Conservation (phyloP, 768 basidiomycete species). For the Termitomyces sp. region DNA sequence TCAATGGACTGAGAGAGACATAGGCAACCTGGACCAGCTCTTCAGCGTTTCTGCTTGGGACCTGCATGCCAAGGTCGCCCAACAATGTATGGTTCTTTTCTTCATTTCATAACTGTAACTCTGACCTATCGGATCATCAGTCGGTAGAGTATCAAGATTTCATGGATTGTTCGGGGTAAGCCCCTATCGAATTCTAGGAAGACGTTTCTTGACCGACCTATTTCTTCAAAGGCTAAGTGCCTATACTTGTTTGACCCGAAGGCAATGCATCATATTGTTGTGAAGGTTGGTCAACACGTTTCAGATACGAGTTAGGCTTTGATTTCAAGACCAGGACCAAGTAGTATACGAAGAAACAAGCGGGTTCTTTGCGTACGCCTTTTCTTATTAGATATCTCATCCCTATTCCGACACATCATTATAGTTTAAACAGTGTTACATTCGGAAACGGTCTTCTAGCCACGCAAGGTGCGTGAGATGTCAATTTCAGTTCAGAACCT, state of each 20-base stretch:
- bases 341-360: constrained; percentile 10
- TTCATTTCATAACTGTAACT: neutral
- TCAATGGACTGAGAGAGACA: neutral
- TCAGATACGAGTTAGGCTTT: neutral
- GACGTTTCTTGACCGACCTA: neutral
- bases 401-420: neutral
- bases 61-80: constrained; percentile 5
- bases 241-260: constrained; percentile 11
- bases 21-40: constrained; percentile 10
- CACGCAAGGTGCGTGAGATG: constrained; percentile 6
- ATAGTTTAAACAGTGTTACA: constrained; percentile 1
- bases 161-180: constrained; percentile 8
- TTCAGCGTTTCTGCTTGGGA: constrained; percentile 6
- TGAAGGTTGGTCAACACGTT: constrained; percentile 2
- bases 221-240: neutral
- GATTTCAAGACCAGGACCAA: constrained; percentile 7
- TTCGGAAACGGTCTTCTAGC: constrained; percentile 11
- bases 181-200: too few relatives aligned
- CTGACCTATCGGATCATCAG: neutral
- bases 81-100: constrained; percentile 2
- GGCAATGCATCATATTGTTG: constrained; percentile 12
- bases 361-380: constrained; percentile 9
- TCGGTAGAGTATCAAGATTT: constrained; percentile 4
- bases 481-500: too few relatives aligned
- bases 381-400: too few relatives aligned